A percentile compares a stretch with the other conserved stretches of the same genome.
Evolutionary conservation across 768 basidiomycete species (phyloP).

Genomic region (Piloderma croceum): DNA sequence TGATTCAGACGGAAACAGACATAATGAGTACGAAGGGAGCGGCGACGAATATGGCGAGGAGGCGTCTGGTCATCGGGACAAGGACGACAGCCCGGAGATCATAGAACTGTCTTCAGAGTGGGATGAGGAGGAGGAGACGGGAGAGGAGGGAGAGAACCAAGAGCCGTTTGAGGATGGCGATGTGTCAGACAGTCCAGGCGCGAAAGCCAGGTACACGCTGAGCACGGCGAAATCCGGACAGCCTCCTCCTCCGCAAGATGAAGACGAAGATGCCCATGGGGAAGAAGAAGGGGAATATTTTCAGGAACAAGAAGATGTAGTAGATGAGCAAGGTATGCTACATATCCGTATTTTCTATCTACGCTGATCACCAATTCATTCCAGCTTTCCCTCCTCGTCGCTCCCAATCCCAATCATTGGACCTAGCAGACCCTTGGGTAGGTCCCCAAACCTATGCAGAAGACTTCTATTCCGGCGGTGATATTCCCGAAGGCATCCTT

Average conservation of each 20-base stretch:
- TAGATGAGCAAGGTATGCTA: constrained; percentile 9
- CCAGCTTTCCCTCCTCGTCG: constrained; percentile 7
- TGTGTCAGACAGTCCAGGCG: not conserved
- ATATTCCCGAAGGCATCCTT: constrained; percentile 18
- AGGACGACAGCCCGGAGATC: constrained; percentile 9
- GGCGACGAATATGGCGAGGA: constrained; percentile 6
- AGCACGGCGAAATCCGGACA: not conserved
- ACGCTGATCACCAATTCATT: not conserved
- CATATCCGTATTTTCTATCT: constrained; percentile 1
- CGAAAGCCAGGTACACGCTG: not conserved
- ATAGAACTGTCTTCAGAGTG: not conserved
- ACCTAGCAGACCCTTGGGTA: constrained; percentile 36
- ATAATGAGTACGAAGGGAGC: not conserved
- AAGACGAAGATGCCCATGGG: not conserved
- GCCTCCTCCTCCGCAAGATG: not conserved
- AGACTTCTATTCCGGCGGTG: constrained; percentile 42
- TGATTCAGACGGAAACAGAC: not conserved
- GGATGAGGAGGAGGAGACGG: not conserved
- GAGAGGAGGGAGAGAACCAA: not conserved
- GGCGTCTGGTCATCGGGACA: not conserved
- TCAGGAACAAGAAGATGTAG: too few relatives aligned
- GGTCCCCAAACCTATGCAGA: constrained; percentile 36
- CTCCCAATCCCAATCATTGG: constrained; percentile 12
- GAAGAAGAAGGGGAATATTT: not conserved
- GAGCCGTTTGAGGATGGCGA: not conserved